These are phyloP conservation scores for Talaromyces amestolkiae DNA, from an alignment of 2,329 filamentous ascomycete genomes.

Conservation along the genomic window DNA sequence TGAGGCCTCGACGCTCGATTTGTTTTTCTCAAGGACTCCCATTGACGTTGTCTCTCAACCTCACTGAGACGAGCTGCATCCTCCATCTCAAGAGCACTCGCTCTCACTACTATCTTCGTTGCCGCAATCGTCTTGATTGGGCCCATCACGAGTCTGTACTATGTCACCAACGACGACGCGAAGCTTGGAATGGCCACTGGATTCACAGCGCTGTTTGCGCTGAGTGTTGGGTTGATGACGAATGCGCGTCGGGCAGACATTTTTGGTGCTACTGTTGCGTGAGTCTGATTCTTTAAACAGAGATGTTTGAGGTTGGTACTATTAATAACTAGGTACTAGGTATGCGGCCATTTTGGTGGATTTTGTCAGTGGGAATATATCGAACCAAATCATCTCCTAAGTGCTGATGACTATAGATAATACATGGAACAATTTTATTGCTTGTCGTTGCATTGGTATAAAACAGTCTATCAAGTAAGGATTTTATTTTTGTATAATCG, in stretches of 20 bases:
- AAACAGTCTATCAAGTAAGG: conserved; percentile 2
- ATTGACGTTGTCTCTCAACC: background rate
- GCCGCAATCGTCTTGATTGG: background rate
- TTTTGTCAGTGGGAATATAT: background rate
- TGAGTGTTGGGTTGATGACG: background rate
- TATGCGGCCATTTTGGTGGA: background rate
- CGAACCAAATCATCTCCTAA: background rate
- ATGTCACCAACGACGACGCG: background rate
- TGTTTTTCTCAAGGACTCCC: background rate
- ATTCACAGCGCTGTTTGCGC: background rate
- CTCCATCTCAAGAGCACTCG: background rate
- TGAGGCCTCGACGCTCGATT: background rate
- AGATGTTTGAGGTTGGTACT: too few relatives aligned
- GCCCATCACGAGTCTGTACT: background rate
- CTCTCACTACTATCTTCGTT: background rate
- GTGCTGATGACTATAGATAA: background rate
- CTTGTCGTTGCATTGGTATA: background rate
- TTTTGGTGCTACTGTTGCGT: background rate
- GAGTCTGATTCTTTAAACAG: background rate
- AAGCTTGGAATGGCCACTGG: background rate
- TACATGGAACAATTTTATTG: background rate
- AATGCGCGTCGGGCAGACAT: background rate
- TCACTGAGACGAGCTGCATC: background rate
- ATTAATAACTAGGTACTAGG: background rate
- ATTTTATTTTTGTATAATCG: conserved; percentile 4